A percentile compares a stretch with the other conserved stretches of the same genome.
Conservation (phyloP, 257 asterid species). For the Capsicum pubescens region DNA sequence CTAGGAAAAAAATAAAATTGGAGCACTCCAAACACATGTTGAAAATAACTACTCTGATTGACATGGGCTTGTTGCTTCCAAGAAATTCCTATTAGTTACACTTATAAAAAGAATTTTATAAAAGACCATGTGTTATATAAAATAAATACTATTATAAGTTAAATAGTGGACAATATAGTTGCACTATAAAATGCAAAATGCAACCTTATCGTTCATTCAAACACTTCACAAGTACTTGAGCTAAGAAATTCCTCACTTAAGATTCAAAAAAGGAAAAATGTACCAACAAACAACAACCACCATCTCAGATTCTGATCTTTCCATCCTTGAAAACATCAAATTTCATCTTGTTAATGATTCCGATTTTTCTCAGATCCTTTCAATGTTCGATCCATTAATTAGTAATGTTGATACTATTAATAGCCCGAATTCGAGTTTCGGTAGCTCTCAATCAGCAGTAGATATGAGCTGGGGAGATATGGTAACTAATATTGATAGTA, state of each 20-base stretch:
- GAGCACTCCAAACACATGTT: background rate
- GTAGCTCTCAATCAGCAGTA: background rate
- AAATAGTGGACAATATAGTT: background rate
- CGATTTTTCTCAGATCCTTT: constrained; percentile 26
- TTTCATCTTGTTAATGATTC: constrained; percentile 36
- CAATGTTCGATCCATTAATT: background rate
- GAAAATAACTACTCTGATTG: background rate
- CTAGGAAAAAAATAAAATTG: background rate
- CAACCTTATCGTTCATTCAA: constrained; percentile 13
- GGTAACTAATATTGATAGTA: background rate
- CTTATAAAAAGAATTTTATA: background rate
- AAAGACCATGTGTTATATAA: background rate
- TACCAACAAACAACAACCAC: constrained; percentile 19
- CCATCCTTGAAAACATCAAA: constrained; percentile 33
- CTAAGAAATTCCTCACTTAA: background rate
- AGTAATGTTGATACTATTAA: background rate
- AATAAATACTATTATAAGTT: background rate
- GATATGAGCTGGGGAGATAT: constrained; percentile 1
- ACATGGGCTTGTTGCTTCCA: background rate
- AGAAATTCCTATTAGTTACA: background rate
- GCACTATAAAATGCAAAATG: constrained; percentile 12
- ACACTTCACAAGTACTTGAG: background rate
- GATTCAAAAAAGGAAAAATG: constrained; percentile 24
- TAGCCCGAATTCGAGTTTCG: background rate
- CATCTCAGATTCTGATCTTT: constrained; percentile 29